Evolutionary conservation across 352 stramenopile species (phyloP), one percentile per base, ranked within the genome.

Genomic region (Pythium phragmitis): DNA sequence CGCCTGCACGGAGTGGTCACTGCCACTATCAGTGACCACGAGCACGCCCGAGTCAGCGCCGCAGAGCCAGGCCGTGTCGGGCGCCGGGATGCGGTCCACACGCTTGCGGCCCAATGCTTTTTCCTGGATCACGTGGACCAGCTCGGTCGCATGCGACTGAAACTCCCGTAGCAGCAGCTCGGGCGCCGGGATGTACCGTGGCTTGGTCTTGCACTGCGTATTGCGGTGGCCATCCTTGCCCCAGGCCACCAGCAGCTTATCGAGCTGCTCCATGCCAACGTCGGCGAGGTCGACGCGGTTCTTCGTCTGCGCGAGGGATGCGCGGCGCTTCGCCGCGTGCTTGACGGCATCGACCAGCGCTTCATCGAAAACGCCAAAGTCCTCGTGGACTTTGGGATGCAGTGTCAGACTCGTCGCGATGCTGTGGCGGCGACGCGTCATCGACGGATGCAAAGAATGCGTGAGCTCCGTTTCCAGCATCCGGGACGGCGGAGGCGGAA

Each of bases 111-210:
- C 83, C 1, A 82, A 76, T 1, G 82, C 80, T 64, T 89, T 92
- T 57, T 91, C 82, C 49, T 82, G 78, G 59, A 92, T 60, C n/a
- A 73, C 68, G 28, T 92, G 75, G 68, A 92, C 86, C 33, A 90
- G 62, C 23, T 80, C 74, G 42, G 79, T 85, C 23, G 82, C 76
- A 30, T 87, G 88, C 26, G 75, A 60, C 14, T 80, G 80, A 59
- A 92, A 89, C 65, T 91, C 83, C 14, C 73, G 82, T 63, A 92
- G 64, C 8, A 92, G 56, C 55, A 89, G 54, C 61, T 92, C 83
- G 17, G 80, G 83, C 0, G 81, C 83, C 14, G 83, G 77, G 8
- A 92, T 79, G 63, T 92, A 89, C 67, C 88, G 89, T 48, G 78
- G 80, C 60, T 85, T 77, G 41, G 73, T 90, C 54, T 88, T 87